Evolutionary conservation across 176 grass and related monocot genomes (phyloP), one percentile per base, ranked within the genome.

Genomic region (Musa beccarii): DNA sequence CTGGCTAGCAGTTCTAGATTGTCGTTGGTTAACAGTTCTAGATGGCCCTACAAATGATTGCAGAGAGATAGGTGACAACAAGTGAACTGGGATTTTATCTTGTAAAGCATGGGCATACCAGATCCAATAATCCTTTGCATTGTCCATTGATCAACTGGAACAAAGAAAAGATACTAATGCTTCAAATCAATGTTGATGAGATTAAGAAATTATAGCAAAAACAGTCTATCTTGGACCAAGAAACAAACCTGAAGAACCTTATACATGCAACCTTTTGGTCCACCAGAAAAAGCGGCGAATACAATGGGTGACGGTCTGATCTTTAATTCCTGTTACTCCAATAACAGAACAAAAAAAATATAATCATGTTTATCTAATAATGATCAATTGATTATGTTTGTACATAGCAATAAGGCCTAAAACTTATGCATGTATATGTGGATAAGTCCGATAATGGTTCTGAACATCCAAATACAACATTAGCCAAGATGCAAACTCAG

Each of bases 231-330:
- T 49, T 51, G 21, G 50, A 43, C 29, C 29, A 8, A 51, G 78
- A 14, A 63, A 83, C 76, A 75, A 53, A 97, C 94, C 94, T 93
- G 90, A 81, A 98, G 79, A 87, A 89, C 88, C 80, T 98, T 98
- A 68, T 98, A 98, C 34, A 85, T 93, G 82, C 90, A 98, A 69
- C 94, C 90, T 85, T 98, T 98, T 8, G 94, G 86, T 22, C 94
- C 94, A 54, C 90, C 90, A 0, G 94, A 98, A 81, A 98, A 98
- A 6, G 90, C 86, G 3, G 86, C 85, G 29, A 98, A 91, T 73
- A 90, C 88, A 56, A 98, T 84, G 24, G 94, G 94, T 69, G 80
- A 64, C 10, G 86, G 72, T 56, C 73, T 85, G 66, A 69, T 21
- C 82, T 91, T 98, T 52, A 98, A 62, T 82, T 93, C 90, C 94